Percentiles rank a stretch among this genome's conserved stretches.
Evolutionary conservation across 2,329 filamentous ascomycete genomes (phyloP).

Genomic region (Trichoderma breve): DNA sequence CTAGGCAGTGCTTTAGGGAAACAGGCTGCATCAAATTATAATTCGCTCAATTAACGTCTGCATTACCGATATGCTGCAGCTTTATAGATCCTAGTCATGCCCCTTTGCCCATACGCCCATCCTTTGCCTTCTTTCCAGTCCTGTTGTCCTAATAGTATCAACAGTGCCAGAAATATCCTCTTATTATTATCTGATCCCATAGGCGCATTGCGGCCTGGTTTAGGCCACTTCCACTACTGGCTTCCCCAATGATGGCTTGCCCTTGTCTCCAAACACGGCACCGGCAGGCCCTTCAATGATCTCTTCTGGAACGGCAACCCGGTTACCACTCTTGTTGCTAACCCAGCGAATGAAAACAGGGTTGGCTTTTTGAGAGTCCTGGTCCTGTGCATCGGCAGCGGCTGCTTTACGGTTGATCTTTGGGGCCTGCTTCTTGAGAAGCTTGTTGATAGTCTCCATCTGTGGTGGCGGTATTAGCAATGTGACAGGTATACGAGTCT

Average conservation of each 20-base stretch:
- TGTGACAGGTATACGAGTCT: not conserved
- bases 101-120: not conserved
- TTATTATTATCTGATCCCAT: not conserved
- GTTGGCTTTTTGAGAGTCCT: slow-evolving; percentile 49
- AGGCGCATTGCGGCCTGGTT: not conserved
- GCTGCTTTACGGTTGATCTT: slow-evolving; percentile 62
- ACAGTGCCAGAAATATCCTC: not conserved
- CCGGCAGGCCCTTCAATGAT: slow-evolving; percentile 65
- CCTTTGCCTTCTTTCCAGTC: not conserved
- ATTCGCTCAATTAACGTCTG: not conserved
- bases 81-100: not conserved
- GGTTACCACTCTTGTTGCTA: slow-evolving; percentile 62
- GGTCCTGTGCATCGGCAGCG: slow-evolving; percentile 50
- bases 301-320: slow-evolving; percentile 64
- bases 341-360: slow-evolving; percentile 69
- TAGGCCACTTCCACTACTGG: slow-evolving; percentile 56
- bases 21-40: not conserved
- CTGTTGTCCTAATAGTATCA: not conserved
- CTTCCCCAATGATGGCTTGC: slow-evolving; percentile 37
- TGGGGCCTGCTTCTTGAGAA: slow-evolving; percentile 80
- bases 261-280: slow-evolving; percentile 47
- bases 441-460: slow-evolving; percentile 90
- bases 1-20: not conserved
- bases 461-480: slow-evolving; percentile 34
- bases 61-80: not conserved